Evolutionary conservation across 164 flowering plant genomes (phyloP), one percentile per base, ranked within the genome.

Genomic region (Buxus sempervirens): DNA sequence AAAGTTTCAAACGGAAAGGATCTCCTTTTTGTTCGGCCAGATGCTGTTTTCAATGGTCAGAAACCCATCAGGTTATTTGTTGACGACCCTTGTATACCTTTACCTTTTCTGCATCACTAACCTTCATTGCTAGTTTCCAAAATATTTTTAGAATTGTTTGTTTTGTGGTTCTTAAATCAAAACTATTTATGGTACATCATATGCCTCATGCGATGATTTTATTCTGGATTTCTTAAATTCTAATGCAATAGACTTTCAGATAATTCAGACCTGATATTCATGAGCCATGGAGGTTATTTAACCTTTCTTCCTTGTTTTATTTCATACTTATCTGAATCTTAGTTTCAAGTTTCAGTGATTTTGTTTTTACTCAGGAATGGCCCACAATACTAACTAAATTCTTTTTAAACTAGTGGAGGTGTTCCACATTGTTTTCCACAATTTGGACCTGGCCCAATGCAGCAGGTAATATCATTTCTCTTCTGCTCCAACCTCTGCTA

Each of bases 401-500:
- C 54, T 68, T 64, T 24, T 64, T 70, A 65, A 68, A 64, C 63
- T 58, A 91, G 98, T 84, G 98, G 98, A 71, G 98, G 98, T 26
- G 66, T 91, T 77, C 97, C 97, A 56, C 98, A 91, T 80, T 91
- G 98, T 77, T 94, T 91, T 79, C 98, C 97, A 21, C 98, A 94
- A 83, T 94, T 94, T 87, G 97, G 98, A 79, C 98, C 98, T 36
- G 97, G 98, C 49, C 28, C 75, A 69, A 83, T 94, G 58, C 98
- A 94, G 76, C 98, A 94, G 93, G 98, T 90, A 83, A 45, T 60
- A 16, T 54, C 36, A 26, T n/a, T 62, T 55, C 66, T 42, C 58
- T 23, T 1, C 51, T 41, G 7, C 23, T 67, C 53, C 24, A n/a
- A 42, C 51, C n/a, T 54, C 23, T 20, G 23, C 1, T 51, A 0